Evolutionary conservation across 306 rosid species (phyloP), one percentile per base, ranked within the genome.

Genomic region (Cajanus cajan): DNA sequence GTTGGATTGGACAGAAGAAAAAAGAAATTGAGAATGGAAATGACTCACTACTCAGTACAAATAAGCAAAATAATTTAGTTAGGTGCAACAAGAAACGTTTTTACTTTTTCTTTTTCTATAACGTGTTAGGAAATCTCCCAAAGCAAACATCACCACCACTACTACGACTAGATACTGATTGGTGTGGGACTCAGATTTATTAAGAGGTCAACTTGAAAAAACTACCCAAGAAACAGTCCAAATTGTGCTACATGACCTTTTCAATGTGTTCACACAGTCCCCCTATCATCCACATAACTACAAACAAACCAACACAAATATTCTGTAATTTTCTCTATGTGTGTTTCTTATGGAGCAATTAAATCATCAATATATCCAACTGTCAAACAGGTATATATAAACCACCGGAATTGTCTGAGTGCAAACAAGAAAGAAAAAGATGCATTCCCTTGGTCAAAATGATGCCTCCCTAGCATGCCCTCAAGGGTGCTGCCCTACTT

Each of bases 401-500:
- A 75, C 51, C 63, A 75, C 36, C 73, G 63, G 37, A 77, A 52
- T 72, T 77, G 81, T 77, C 55, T 54, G 68, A 66, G 71, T 55
- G 65, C 48, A 80, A 19, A 64, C 76, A 63, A 40, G 37, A 11
- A 14, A 66, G n/a, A 65, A 9, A 68, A 81, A 77, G 59, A 92
- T 91, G 98, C 86, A 67, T 36, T 54, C 91, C 76, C 81, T 85
- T 75, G 66, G 88, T 78, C 83, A 66, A 78, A 86, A 76, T 13
- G 87, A 86, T 66, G 89, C 74, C 82, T 62, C 90, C 47, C 75
- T 85, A 74, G 77, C 74, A 78, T 92, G 93, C 59, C 79, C 87
- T 45, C 85, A 83, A 31, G 84, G 88, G 19, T 95, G 98, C 73
- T 95, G 91, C 54, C 90, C 93, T 64, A 66, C 85, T 54, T 89